Evolutionary conservation across 2,329 filamentous ascomycete genomes (phyloP).

Genomic region (Tolypocladium endophyticum): DNA sequence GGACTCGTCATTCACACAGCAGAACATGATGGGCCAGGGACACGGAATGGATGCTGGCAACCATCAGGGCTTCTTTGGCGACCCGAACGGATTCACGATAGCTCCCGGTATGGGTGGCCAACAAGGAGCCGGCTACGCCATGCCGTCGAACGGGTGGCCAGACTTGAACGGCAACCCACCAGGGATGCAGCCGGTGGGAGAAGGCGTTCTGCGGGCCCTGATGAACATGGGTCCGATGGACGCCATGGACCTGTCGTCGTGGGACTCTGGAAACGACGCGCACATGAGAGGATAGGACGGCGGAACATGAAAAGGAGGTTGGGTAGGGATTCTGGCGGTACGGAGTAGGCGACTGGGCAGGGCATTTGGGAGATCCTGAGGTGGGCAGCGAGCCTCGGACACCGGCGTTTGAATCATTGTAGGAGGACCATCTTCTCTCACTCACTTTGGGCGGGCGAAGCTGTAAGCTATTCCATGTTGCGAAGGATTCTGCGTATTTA

Average conservation of each 20-base stretch:
- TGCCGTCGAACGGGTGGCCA: conserved; percentile 34
- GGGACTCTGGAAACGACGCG: conserved; percentile 28
- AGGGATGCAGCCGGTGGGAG: conserved; percentile 44
- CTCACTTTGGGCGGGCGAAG: background rate
- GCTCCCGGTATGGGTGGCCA: conserved; percentile 10
- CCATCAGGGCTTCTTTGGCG: conserved; percentile 28
- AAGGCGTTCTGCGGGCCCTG: conserved; percentile 45
- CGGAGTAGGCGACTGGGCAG: background rate
- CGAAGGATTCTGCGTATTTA: background rate
- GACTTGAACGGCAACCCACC: conserved; percentile 26
- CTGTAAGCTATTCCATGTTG: background rate
- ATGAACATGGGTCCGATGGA: conserved; percentile 52
- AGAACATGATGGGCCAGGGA: conserved; percentile 25
- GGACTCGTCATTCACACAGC: conserved; percentile 36
- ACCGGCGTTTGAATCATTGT: background rate
- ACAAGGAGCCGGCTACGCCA: conserved; percentile 23
- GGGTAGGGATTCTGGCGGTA: background rate
- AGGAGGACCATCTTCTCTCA: background rate
- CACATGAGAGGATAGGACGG: conserved; percentile 5
- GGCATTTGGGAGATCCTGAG: background rate
- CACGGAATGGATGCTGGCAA: conserved; percentile 22
- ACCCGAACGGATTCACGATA: conserved; percentile 26
- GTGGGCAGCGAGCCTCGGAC: background rate
- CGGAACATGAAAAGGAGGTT: background rate
- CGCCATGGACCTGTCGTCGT: conserved; percentile 43